Base-by-base conservation (phyloP, 345 rosid species). In the Sisymbrium irio region DNA sequence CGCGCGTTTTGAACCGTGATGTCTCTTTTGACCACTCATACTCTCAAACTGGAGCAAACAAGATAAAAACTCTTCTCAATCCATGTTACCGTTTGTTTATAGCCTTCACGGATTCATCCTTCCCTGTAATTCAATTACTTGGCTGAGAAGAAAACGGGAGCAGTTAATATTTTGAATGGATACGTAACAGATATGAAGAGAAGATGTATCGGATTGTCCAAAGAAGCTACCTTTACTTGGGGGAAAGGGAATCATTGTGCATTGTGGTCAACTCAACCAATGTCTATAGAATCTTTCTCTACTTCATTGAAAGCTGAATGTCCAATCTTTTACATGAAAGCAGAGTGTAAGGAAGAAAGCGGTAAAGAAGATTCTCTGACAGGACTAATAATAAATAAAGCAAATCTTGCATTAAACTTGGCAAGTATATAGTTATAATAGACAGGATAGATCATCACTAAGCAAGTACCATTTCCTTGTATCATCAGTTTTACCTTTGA, bases 1-100 rank as follows among this genome's bases (percentile, higher is more conserved):
- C 13, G 17, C 2, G 14, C 35, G 33, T 57, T 39, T 65, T 3
- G 65, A 12, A n/a, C 9, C 11, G 20, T 9, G 13, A 18, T 50
- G 20, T 28, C n/a, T 27, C 9, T 22, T 65, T 3, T 27, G 41
- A 55, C 65, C 65, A 55, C 40, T 55, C 77, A 54, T 64, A 41
- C 33, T 72, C 62, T 11, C 49, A 45, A 15, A 27, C 25, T 22
- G 3, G 19, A 10, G 11, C 32, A 18, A 11, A 17, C 14, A 3
- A 9, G 2, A 3, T 9, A 2, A 13, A 11, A 2, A 15, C n/a
- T n/a, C n/a, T n/a, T n/a, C n/a, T n/a, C n/a, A n/a, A n/a, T n/a
- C n/a, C n/a, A n/a, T n/a, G n/a, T n/a, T n/a, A n/a, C n/a, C n/a
- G n/a, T n/a, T n/a, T n/a, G n/a, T n/a, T n/a, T n/a, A n/a, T n/a